Base-by-base conservation (phyloP, 306 rosid genomes). In the Lathyrus tuberosus region DNA sequence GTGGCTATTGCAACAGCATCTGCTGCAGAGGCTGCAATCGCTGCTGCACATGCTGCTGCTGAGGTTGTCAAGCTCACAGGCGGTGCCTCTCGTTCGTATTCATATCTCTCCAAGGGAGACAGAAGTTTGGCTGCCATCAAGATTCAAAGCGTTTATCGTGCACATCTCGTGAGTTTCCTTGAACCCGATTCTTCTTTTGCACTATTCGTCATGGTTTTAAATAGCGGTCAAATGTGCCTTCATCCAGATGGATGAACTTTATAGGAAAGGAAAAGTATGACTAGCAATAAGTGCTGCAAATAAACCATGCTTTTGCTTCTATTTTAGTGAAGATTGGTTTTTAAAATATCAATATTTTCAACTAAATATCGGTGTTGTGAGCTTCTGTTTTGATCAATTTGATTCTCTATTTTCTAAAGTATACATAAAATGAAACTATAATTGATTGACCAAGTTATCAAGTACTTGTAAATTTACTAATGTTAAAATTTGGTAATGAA, bases 1-100 rank as follows among this genome's bases (percentile, higher is more conserved):
- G 95, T 92, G 71, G 98, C 98, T 62, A 68, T 84, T 54, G 95
- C 92, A 73, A 82, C 98, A 17, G 84, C 91, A 26, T 90, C 96
- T 8, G 98, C 96, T 1, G 98, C 92, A 1, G 86, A 92, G 78
- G 96, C 92, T 44, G 98, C 98, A 2, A 86, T 89, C 51, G 92
- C 95, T 35, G 96, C 98, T 17, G 96, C 95, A 26, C 84, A 84
- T 56, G 96, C 92, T 67, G 98, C 95, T 5, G 96, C 95, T 3
- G 95, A 86, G 84, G 98, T 89, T 69, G 98, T 92, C 54, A 76
- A 85, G 65, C 87, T 92, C 44, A 87, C 95, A 4, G 64, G 71
- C 5, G 78, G 83, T 30, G 70, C 83, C 26, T 81, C 88, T 10
- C 60, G 72, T 5, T 83, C 84, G 8, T 73, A 57, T 46, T 47